Evolutionary conservation across 306 rosid genomes (phyloP), one percentile per base, ranked within the genome.

Genomic region (Dicorynia guianensis): DNA sequence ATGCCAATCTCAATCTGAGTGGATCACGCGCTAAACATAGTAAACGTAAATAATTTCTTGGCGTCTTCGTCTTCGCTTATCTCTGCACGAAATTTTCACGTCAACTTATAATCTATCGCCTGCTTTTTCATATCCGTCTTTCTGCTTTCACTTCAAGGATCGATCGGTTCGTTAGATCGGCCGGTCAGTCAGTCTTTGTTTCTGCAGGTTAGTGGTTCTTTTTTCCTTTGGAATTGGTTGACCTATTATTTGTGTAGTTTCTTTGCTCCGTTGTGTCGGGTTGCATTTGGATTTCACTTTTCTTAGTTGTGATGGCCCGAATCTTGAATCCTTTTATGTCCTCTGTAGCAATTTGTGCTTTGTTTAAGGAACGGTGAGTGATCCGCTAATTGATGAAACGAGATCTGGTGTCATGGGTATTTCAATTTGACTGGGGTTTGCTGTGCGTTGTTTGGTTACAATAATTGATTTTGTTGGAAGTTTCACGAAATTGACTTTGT

Each of bases 131-230:
- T 18, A 25, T 18, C 9, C 58, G 3, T 38, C 44, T 11, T 12
- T 52, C 33, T 36, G 17, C 10, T 14, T 76, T 62, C 49, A 67
- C 76, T 43, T 52, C 33, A 2, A 25, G 56, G 42, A 58, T 70
- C 77, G 67, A 58, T 73, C 67, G 35, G 25, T 46, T 62, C 55
- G 46, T 47, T 62, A 56, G 39, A 72, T n/a, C 30, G 30, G 2
- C 77, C 79, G 46, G 54, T 48, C 11, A 50, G 46, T 14, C 50
- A 11, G 8, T 78, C 64, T 8, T 14, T 46, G 17, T 34, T 10
- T 52, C 60, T 44, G 30, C 76, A 76, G 85, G 82, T 77, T 30
- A 15, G 81, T 82, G 49, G 39, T 19, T 76, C 35, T 17, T 5
- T 11, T 5, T 19, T 38, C 14, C 33, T 44, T 44, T 13, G 2